Base-by-base conservation (phyloP, 768 basidiomycete genomes). In the Tulasnella sp. region DNA sequence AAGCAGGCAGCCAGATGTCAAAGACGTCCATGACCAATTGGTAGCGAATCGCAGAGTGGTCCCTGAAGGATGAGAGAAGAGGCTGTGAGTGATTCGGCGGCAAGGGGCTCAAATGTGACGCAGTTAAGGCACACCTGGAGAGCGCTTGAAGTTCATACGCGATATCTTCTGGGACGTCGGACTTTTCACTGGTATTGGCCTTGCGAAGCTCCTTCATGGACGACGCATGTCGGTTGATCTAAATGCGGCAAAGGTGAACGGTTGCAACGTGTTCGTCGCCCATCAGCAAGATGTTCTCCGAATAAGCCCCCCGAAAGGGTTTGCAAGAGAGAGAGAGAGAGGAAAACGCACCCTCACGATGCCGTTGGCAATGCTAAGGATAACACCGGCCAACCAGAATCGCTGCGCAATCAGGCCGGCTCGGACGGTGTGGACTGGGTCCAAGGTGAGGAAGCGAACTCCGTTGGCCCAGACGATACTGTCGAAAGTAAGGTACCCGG, bases 1-100 rank as follows among this genome's bases (percentile, higher is more conserved):
- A 90, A 8, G 94, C 92, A 6, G 97, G 97, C 80, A 96, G 89
- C 90, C 91, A 96, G 77, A 95, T 83, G 82, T 99, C 97, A 76
- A 96, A 85, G 25, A 89, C 81, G 82, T 99, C 97, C 77, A 93
- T 89, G 74, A 91, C 84, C 79, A 99, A 88, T 83, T 99, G 97
- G 79, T 89, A 88, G 37, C 90, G 89, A 38, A 90, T 87, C 6
- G 87, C 89, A 68, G 86, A 85, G 68, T 90, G 89, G 80, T 91
- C 87, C 54, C 90, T 92, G 80, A 22, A 39, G 34, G 31, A 38
- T 52, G 76, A 40, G 68, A 77, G 73, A 67, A 31, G 67, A 49
- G 75, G 45, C 37, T 71, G 40, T 42, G 40, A 42, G 40, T 42
- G 67, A 75, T 72, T 77, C 81, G 72, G 78, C 40, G 69, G 22